Conservation (phyloP, 306 rosid species). For the Begonia masoniana region DNA sequence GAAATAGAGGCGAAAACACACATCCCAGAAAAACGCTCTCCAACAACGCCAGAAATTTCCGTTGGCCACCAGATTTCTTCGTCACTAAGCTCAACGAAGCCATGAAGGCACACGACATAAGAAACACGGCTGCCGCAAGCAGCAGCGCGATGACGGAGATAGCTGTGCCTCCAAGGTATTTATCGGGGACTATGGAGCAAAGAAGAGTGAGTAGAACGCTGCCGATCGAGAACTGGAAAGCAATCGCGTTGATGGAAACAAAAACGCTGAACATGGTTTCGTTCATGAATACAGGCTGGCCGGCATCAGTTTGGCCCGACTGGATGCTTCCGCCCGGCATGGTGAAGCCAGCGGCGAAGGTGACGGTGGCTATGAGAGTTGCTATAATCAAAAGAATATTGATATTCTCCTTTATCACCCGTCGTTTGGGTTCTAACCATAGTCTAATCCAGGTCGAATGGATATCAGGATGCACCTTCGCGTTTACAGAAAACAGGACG, state of each 20-base stretch:
- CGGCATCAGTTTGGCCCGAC: background rate
- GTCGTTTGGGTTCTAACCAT: background rate
- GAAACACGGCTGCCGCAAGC: background rate
- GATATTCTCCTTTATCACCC: background rate
- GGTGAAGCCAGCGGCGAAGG: constrained; percentile 7
- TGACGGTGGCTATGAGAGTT: background rate
- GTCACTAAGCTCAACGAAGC: background rate
- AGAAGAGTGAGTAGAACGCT: background rate
- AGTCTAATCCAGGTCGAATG: background rate
- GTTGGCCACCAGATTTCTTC: background rate
- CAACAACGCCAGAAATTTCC: background rate
- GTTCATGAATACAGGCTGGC: background rate
- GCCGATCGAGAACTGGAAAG: constrained; percentile 7
- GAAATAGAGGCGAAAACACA: background rate
- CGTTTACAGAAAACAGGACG: background rate
- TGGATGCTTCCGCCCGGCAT: constrained; percentile 3
- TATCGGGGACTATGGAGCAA: background rate
- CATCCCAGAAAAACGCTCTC: background rate
- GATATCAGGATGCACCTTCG: background rate
- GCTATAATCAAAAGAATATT: background rate
- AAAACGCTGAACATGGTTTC: constrained; percentile 5
- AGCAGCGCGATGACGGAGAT: background rate
- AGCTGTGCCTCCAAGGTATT: background rate
- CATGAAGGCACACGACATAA: background rate
- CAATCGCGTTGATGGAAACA: background rate